Base-by-base conservation (phyloP, 768 basidiomycete genomes). In the Candolleomyces eurysporus region DNA sequence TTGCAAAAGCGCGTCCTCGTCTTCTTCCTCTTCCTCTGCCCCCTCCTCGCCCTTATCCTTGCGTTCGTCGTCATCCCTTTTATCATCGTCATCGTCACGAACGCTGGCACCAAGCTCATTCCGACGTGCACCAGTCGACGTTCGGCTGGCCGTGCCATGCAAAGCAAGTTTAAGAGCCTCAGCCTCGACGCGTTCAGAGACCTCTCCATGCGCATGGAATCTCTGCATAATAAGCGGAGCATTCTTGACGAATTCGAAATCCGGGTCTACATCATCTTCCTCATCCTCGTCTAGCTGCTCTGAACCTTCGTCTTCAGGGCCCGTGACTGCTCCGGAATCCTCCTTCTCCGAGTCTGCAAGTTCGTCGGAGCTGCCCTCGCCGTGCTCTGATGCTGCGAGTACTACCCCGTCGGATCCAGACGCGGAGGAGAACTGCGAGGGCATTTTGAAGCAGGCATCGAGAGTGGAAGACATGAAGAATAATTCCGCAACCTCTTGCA, bases 401-500 rank as follows among this genome's bases (percentile, higher is more conserved):
- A 36, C 36, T 36, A 7, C 36, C 36, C 8, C 8, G 36, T 36
- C 36, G 36, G 36, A 36, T 6, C 36, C 36, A 6, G 36, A 36
- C 6, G 36, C 5, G 36, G 36, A 8, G 36, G 36, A 36, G 36
- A 36, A 36, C 36, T 36, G 36, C 2, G 36, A 2, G 13, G 81
- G 73, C 16, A 69, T 62, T 19, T 77, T 63, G 66, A 85, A 81
- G 59, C 78, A 81, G 3, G 80, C 80, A 16, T 85, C 82, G 36
- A 87, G 71, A 1, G 81, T 82, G 11, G 83, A 80, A 5, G 78
- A 77, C 85, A 89, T 87, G 64, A 82, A 36, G 36, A 36, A 83
- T 31, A 80, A 60, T 86, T 86, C 88, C 62, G 86, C 80, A 62
- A 84, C 83, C 17, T 77, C 69, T 60, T 85, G 83, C 13, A 84